Conservation (phyloP, 805 yeast species). For the Saccharomycopsis sp. region DNA sequence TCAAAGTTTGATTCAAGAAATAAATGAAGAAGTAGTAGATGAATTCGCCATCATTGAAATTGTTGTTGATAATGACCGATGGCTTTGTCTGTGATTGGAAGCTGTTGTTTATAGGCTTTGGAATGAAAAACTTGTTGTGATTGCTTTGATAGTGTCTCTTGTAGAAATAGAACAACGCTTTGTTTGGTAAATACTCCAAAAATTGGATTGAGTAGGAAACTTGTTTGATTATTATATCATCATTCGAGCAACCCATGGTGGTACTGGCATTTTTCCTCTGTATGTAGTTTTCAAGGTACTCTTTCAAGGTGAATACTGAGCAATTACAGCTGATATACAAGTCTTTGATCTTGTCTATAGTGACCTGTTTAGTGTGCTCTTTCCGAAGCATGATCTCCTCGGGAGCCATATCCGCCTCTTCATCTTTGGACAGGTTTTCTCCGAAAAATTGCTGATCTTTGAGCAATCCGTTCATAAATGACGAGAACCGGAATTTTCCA, state of each 20-base stretch:
- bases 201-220: neutral
- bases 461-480: conserved; percentile 43
- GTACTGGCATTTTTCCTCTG: neutral
- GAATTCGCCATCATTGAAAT: conserved; percentile 1
- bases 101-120: neutral
- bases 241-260: neutral
- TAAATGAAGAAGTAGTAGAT: neutral
- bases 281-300: conserved; percentile 18
- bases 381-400: neutral
- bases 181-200: conserved; percentile 7
- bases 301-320: conserved; percentile 38
- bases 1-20: neutral
- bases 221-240: neutral
- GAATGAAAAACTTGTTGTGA: neutral
- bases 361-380: neutral
- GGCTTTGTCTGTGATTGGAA: neutral
- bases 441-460: conserved; percentile 32
- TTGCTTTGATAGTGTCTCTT: neutral
- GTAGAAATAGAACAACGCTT: conserved; percentile 9
- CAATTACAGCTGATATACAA: conserved; percentile 44
- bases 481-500: conserved; percentile 45
- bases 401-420: neutral
- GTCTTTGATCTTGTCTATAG: conserved; percentile 36
- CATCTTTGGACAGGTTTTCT: conserved; percentile 27
- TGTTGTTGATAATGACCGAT: neutral